Conservation (phyloP, 2,329 filamentous ascomycete species). For the Lachnellula suecica region DNA sequence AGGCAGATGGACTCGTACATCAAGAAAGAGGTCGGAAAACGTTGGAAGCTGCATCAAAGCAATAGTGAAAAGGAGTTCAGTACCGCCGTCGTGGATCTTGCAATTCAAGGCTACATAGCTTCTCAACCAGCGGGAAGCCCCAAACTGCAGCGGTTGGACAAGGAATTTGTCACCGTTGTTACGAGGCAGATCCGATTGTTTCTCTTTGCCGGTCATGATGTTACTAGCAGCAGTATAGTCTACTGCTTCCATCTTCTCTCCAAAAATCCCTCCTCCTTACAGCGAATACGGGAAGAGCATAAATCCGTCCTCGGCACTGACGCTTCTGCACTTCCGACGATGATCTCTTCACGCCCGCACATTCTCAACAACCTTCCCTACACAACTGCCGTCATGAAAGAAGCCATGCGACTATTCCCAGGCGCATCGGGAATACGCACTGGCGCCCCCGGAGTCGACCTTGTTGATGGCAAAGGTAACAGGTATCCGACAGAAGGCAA, state of each 20-base stretch:
- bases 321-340: not conserved
- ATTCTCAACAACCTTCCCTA: constrained; percentile 20
- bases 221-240: constrained; percentile 10
- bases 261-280: constrained; percentile 10
- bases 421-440: constrained; percentile 15
- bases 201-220: constrained; percentile 26
- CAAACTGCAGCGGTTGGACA: constrained; percentile 5
- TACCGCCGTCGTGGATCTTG: constrained; percentile 19
- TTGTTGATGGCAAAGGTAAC: constrained; percentile 16
- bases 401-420: constrained; percentile 19
- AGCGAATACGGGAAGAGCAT: constrained; percentile 17
- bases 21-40: constrained; percentile 18
- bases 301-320: constrained; percentile 18
- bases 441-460: constrained; percentile 9
- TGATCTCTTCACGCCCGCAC: constrained; percentile 10
- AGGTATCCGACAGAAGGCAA: constrained; percentile 15
- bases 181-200: constrained; percentile 14
- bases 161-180: constrained; percentile 10
- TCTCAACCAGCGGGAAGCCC: not conserved
- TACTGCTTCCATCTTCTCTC: constrained; percentile 17
- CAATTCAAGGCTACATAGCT: constrained; percentile 18
- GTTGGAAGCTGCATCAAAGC: not conserved
- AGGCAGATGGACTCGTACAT: constrained; percentile 21
- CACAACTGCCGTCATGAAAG: constrained; percentile 22
- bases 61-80: constrained; percentile 5